Conservation (phyloP, 2,329 filamentous ascomycete genomes). For the Fusarium sp. region DNA sequence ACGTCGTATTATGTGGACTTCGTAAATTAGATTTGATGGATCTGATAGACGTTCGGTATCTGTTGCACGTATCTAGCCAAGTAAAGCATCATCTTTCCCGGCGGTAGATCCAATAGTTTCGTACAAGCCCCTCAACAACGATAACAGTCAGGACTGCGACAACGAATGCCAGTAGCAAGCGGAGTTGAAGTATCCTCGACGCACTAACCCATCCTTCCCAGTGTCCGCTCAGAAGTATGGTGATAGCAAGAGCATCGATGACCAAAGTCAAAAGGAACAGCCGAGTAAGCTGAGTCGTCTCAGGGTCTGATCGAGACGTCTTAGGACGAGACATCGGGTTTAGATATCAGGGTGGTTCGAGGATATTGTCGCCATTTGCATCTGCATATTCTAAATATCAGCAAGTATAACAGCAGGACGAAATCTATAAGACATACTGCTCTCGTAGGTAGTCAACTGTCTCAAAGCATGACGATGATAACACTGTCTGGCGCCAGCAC, state of each 20-base stretch:
- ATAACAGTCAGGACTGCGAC: background rate
- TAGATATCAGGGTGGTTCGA: background rate
- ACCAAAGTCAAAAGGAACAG: background rate
- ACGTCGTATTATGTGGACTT: slow-evolving; percentile 64
- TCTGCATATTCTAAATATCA: background rate
- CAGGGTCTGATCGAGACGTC: background rate
- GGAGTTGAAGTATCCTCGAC: background rate
- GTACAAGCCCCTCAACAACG: background rate
- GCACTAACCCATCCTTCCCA: background rate
- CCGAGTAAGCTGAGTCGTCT: background rate
- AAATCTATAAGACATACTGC: background rate
- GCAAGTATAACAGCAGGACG: background rate
- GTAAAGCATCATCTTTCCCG: background rate
- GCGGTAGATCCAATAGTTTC: background rate
- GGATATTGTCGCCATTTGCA: background rate
- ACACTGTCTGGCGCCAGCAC: background rate
- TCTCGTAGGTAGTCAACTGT: background rate
- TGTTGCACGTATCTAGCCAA: background rate
- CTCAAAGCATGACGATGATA: too few species aligned
- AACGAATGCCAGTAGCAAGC: background rate
- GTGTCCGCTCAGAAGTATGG: background rate
- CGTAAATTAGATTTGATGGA: background rate
- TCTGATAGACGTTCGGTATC: background rate
- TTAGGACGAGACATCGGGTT: background rate
- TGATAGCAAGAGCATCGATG: background rate